Evolutionary conservation across 2,329 filamentous ascomycete genomes (phyloP).

Genomic region (Thelonectria blattea): DNA sequence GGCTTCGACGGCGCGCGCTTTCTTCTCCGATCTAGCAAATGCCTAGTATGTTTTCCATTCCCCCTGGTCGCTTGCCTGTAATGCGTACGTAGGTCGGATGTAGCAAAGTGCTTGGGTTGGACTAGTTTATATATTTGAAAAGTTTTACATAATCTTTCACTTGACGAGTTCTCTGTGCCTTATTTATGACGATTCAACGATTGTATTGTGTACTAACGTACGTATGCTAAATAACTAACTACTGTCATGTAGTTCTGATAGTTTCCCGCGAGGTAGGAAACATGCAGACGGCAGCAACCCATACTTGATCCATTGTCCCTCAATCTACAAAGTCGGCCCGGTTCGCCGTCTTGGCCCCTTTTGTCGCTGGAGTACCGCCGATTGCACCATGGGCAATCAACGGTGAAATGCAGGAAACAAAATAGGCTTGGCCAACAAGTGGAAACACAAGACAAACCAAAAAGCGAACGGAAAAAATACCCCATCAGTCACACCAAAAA

Average conservation of each 20-base stretch:
- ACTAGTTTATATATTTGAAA: conserved; percentile 13
- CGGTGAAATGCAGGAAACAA: neutral
- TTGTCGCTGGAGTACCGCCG: neutral
- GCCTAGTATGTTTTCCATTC: conserved; percentile 36
- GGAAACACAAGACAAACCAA: conserved; percentile 10
- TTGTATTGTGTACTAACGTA: conserved; percentile 24
- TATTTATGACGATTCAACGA: conserved; percentile 20
- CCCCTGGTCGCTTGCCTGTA: conserved; percentile 27
- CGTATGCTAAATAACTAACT: conserved; percentile 30
- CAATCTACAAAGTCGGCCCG: conserved; percentile 51
- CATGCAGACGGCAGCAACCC: conserved; percentile 62
- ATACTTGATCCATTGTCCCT: conserved; percentile 66
- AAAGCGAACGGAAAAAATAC: conserved; percentile 18
- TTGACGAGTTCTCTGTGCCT: conserved; percentile 3
- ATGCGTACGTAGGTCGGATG: conserved; percentile 26
- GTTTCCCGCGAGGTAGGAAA: conserved; percentile 49
- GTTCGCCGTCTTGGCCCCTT: conserved; percentile 9
- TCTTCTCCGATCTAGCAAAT: conserved; percentile 20
- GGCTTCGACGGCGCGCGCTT: neutral
- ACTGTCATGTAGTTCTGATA: conserved; percentile 25
- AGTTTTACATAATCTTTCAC: neutral
- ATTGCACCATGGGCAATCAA: neutral
- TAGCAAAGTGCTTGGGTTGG: conserved; percentile 12
- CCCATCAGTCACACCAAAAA: neutral
- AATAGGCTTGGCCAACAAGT: conserved; percentile 1